phyloP scores from a whole-genome alignment of 2,329 filamentous ascomycete species.

The Xylariaceae sp. region DNA sequence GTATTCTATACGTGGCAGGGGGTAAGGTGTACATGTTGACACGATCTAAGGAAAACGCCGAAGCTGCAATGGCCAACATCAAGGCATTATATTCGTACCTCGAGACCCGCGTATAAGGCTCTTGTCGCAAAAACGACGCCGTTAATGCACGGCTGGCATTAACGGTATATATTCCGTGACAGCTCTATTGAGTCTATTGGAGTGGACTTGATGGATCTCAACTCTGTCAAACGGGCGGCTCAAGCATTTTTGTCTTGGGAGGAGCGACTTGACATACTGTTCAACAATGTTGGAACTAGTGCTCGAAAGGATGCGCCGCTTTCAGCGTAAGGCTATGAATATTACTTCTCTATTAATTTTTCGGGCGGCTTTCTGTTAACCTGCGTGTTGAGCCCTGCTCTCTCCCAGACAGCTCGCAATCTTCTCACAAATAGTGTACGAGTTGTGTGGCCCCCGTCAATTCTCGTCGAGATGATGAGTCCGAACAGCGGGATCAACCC shows the following conservation, averaged over 20 bases:
- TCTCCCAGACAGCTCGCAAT: slow-evolving; percentile 25
- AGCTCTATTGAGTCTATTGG: background rate
- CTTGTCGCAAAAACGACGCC: too few species aligned
- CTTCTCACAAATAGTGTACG: slow-evolving; percentile 24
- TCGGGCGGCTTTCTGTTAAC: slow-evolving; percentile 29
- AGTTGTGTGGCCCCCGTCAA: slow-evolving; percentile 30
- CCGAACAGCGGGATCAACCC: slow-evolving; percentile 27
- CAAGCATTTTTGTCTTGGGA: background rate
- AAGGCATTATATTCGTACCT: slow-evolving; percentile 18
- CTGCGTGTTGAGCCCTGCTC: slow-evolving; percentile 27
- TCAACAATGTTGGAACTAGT: slow-evolving; percentile 35
- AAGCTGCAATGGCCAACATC: slow-evolving; percentile 30
- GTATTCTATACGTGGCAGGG: background rate
- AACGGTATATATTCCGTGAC: too few species aligned
- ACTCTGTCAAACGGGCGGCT: background rate
- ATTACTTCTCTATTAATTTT: slow-evolving; percentile 32
- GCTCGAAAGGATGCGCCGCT: slow-evolving; percentile 25
- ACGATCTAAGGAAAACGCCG: slow-evolving; percentile 38
- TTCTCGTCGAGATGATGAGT: slow-evolving; percentile 30
- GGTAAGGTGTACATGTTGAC: slow-evolving; percentile 56
- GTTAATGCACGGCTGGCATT: too few species aligned
- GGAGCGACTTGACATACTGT: slow-evolving; percentile 29
- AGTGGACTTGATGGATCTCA: background rate
- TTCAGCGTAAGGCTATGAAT: slow-evolving; percentile 31
- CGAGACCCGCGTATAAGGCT: background rate